Evolutionary conservation across 2,329 filamentous ascomycete genomes (phyloP).

Genomic region (Phaeosphaeria sp.): DNA sequence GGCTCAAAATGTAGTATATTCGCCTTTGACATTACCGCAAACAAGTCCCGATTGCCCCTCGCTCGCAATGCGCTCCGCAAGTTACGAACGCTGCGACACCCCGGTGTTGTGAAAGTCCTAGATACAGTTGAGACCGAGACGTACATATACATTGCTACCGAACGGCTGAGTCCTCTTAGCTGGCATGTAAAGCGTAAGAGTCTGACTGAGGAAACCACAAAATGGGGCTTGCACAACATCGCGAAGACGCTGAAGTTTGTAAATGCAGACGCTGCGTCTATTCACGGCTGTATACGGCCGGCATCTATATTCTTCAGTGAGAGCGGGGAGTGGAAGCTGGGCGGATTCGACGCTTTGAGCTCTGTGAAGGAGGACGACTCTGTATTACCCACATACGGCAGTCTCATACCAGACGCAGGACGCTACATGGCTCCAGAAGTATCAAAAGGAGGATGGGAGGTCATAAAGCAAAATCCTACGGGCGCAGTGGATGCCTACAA

Average conservation of each 20-base stretch:
- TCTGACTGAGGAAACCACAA: conserved; percentile 87
- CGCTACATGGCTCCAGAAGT: conserved; percentile 89
- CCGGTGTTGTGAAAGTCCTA: conserved; percentile 90
- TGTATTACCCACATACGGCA: conserved; percentile 89
- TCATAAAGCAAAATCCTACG: conserved; percentile 81
- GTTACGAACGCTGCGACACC: conserved; percentile 88
- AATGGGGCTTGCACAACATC: conserved; percentile 91
- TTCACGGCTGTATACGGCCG: conserved; percentile 85
- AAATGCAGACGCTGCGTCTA: conserved; percentile 88
- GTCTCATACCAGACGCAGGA: conserved; percentile 81
- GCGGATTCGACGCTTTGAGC: conserved; percentile 90
- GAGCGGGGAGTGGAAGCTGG: conserved; percentile 97
- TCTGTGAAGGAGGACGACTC: conserved; percentile 96
- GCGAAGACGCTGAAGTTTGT: conserved; percentile 96
- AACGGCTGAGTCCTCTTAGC: conserved; percentile 82
- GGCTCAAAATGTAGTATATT: conserved; percentile 95
- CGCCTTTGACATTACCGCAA: conserved; percentile 85
- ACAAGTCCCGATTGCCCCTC: conserved; percentile 80
- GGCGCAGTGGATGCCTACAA: conserved; percentile 87
- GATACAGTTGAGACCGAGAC: conserved; percentile 97
- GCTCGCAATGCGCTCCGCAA: conserved; percentile 95
- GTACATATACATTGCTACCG: conserved; percentile 95
- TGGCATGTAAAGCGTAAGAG: conserved; percentile 93
- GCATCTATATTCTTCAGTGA: conserved; percentile 92
- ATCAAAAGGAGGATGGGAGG: conserved; percentile 86